Conservation (phyloP, 1,284 basidiomycete genomes). For the Tylopilus orsonianus region DNA sequence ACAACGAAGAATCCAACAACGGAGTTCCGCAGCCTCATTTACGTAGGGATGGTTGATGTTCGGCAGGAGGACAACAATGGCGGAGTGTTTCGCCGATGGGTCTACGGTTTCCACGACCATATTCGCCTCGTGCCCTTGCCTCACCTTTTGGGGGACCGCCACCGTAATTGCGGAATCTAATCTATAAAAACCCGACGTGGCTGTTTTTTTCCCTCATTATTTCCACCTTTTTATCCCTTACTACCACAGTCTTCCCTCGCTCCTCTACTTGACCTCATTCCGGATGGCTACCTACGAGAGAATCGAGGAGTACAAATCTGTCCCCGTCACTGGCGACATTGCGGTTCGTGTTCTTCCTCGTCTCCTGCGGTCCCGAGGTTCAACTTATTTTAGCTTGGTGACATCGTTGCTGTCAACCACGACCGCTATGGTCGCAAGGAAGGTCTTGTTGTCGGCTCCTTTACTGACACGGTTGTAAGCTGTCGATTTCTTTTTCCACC, state of each 20-base stretch:
- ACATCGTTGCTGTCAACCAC: conserved; percentile 74
- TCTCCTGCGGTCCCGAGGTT: not conserved
- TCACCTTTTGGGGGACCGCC: conserved; percentile 34
- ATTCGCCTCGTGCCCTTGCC: conserved; percentile 48
- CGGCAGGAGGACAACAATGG: conserved; percentile 17
- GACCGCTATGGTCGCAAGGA: conserved; percentile 61
- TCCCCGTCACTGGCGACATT: conserved; percentile 33
- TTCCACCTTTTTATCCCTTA: conserved; percentile 23
- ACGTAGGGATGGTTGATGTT: conserved; percentile 14
- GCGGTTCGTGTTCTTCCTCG: conserved; percentile 29
- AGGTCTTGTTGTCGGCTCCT: conserved; percentile 73
- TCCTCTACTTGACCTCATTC: conserved; percentile 7
- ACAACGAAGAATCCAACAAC: conserved; percentile 1
- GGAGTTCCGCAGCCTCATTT: not conserved
- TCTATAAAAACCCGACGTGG: conserved; percentile 46
- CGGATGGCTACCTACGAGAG: conserved; percentile 35
- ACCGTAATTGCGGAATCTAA: conserved; percentile 34
- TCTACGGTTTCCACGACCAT: conserved; percentile 24
- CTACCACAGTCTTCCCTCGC: conserved; percentile 6
- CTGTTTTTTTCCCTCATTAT: conserved; percentile 22
- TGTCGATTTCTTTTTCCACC: not conserved
- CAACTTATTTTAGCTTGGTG: conserved; percentile 54
- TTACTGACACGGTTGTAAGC: conserved; percentile 66
- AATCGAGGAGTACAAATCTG: conserved; percentile 31
- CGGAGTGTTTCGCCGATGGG: conserved; percentile 1